Conservation (phyloP, 331 rosid species). For the Phaseolus coccineus region DNA sequence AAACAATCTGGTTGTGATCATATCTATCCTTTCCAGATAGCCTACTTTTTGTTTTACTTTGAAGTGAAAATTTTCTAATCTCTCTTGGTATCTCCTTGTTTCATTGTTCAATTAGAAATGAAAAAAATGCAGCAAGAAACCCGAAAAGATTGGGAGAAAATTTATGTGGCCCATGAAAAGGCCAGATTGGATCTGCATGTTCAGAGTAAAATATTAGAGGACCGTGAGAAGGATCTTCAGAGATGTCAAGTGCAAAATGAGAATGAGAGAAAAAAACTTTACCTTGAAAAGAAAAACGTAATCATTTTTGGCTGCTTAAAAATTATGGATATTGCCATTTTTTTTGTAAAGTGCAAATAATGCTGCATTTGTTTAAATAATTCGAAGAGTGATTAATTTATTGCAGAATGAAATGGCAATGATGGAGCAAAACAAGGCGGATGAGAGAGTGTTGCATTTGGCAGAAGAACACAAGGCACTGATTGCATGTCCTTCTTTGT, state of each 20-base stretch:
- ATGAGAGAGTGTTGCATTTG: slow-evolving; percentile 61
- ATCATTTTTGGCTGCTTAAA: slow-evolving; percentile 9
- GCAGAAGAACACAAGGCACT: slow-evolving; percentile 69
- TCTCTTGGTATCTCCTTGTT: slow-evolving; percentile 24
- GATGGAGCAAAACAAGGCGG: slow-evolving; percentile 69
- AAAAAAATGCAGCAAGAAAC: slow-evolving; percentile 53
- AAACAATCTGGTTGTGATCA: slow-evolving; percentile 16
- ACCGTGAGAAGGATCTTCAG: slow-evolving; percentile 60
- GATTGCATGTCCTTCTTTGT: background rate
- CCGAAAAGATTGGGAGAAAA: slow-evolving; percentile 42
- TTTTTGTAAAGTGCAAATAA: slow-evolving; percentile 15
- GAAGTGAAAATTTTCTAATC: slow-evolving; percentile 11
- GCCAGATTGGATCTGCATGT: slow-evolving; percentile 53
- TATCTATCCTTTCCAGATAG: slow-evolving; percentile 4
- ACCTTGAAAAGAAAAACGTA: slow-evolving; percentile 67
- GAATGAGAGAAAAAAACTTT: slow-evolving; percentile 59
- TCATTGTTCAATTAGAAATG: slow-evolving; percentile 59
- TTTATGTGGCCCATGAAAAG: slow-evolving; percentile 57
- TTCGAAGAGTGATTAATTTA: background rate
- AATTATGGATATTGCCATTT: background rate
- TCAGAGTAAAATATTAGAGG: slow-evolving; percentile 57
- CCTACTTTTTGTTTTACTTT: slow-evolving; percentile 17
- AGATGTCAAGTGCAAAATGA: slow-evolving; percentile 59
- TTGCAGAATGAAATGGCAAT: slow-evolving; percentile 74
- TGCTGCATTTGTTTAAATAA: background rate